phyloP scores from a whole-genome alignment of 352 stramenopile species.

The Globisporangium sylvaticum region DNA sequence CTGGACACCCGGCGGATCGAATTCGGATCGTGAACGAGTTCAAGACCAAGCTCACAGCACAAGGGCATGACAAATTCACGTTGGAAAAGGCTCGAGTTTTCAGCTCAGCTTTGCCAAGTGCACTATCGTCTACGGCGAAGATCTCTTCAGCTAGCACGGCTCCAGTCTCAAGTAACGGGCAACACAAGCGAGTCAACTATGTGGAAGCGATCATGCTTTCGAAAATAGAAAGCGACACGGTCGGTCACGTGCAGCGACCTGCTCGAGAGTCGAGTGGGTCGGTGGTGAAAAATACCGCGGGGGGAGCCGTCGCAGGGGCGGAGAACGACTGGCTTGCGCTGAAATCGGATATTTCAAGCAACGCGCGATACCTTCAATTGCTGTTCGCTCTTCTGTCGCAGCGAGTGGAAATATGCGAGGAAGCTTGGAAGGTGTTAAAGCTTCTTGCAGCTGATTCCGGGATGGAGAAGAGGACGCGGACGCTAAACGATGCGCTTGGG shows the following conservation, averaged over 20 bases:
- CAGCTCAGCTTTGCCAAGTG: conserved; percentile 8
- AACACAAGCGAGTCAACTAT: conserved; percentile 24
- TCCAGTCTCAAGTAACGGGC: conserved; percentile 24
- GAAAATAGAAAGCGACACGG: conserved; percentile 64
- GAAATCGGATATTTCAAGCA: conserved; percentile 60
- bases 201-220: conserved; percentile 58
- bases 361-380: conserved; percentile 30
- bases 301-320: conserved; percentile 36
- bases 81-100: conserved; percentile 68
- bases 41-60: conserved; percentile 65
- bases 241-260: conserved; percentile 41
- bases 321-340: conserved; percentile 68
- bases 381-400: conserved; percentile 54
- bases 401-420: conserved; percentile 47
- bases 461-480: conserved; percentile 74
- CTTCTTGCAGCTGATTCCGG: conserved; percentile 50
- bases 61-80: conserved; percentile 63
- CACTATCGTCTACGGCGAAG: conserved; percentile 16
- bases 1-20: conserved; percentile 52
- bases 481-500: conserved; percentile 52
- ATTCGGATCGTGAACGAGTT: conserved; percentile 67
- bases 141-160: conserved; percentile 23
- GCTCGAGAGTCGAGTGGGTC: conserved; percentile 25
- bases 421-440: conserved; percentile 76
- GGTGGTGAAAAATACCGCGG: conserved; percentile 11